These are phyloP conservation scores for Aspergillus oerlinghausenensis DNA, from an alignment of 2,329 filamentous ascomycete genomes.

Conservation along the genomic window DNA sequence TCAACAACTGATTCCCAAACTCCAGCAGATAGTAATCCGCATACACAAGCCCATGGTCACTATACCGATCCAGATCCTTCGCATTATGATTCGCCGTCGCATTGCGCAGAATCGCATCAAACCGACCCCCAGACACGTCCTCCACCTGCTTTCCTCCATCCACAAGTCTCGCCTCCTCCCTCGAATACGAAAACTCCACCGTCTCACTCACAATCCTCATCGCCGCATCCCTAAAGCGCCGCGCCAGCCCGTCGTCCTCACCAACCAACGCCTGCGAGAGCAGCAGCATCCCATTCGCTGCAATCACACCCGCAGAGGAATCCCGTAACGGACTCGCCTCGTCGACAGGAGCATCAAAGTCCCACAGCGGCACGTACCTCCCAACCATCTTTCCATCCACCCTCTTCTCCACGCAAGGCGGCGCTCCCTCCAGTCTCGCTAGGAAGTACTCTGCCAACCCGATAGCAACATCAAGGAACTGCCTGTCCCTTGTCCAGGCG, in stretches of 20 bases:
- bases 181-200: neutral
- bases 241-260: neutral
- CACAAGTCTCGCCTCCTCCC: neutral
- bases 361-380: conserved; percentile 31
- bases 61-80: conserved; percentile 31
- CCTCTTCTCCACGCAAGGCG: conserved; percentile 9
- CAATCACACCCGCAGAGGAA: conserved; percentile 38
- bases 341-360: conserved; percentile 37
- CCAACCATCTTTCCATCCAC: neutral
- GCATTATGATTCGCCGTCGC: conserved; percentile 38
- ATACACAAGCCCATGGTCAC: conserved; percentile 39
- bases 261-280: conserved; percentile 27
- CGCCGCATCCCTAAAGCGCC: conserved; percentile 5
- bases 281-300: conserved; percentile 40
- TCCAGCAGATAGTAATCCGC: conserved; percentile 40
- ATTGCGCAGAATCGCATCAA: conserved; percentile 36
- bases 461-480: conserved; percentile 33
- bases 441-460: conserved; percentile 38
- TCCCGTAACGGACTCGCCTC: conserved; percentile 28
- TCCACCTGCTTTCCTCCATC: conserved; percentile 1
- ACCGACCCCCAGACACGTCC: conserved; percentile 19
- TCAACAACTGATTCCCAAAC: conserved; percentile 38
- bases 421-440: conserved; percentile 26
- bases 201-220: conserved; percentile 10
- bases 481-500: conserved; percentile 26